Percentiles rank a stretch among this genome's conserved stretches.
These are phyloP conservation scores for Tetraselmis chui DNA, from an alignment of 139 green algal species.

Conservation along the genomic window DNA sequence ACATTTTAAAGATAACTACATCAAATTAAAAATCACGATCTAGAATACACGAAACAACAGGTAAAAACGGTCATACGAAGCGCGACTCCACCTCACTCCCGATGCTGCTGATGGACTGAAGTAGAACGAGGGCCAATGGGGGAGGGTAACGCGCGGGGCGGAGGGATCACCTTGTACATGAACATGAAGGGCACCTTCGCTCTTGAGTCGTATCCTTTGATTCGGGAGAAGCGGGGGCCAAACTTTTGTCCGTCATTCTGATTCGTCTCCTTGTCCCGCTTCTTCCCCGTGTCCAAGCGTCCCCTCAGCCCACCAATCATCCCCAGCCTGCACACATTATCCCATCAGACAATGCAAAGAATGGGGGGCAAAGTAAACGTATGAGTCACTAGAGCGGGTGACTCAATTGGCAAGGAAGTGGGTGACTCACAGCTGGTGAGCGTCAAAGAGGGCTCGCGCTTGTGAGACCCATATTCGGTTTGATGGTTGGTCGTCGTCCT, in stretches of 20 bases:
- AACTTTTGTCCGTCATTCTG: background rate
- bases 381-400: too few species aligned
- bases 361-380: too few species aligned
- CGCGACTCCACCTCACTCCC: too few species aligned
- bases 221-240: background rate
- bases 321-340: background rate
- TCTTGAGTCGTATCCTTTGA: background rate
- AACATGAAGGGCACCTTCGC: constrained; percentile 3
- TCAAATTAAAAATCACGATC: too few species aligned
- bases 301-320: background rate
- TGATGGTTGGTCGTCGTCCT: constrained; percentile 15
- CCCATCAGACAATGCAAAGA: too few species aligned
- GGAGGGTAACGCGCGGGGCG: too few species aligned
- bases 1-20: too few species aligned
- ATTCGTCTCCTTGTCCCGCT: background rate
- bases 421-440: background rate
- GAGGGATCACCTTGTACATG: constrained; percentile 2
- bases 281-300: background rate
- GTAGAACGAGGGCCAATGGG: too few species aligned
- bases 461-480: background rate
- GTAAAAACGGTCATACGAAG: too few species aligned
- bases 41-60: too few species aligned
- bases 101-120: too few species aligned
- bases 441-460: background rate
- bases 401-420: too few species aligned